A percentile compares a stretch with the other conserved stretches of the same genome.
These are phyloP conservation scores for Sarocladium strictum DNA, from an alignment of 2,329 filamentous ascomycete genomes.

Conservation along the genomic window DNA sequence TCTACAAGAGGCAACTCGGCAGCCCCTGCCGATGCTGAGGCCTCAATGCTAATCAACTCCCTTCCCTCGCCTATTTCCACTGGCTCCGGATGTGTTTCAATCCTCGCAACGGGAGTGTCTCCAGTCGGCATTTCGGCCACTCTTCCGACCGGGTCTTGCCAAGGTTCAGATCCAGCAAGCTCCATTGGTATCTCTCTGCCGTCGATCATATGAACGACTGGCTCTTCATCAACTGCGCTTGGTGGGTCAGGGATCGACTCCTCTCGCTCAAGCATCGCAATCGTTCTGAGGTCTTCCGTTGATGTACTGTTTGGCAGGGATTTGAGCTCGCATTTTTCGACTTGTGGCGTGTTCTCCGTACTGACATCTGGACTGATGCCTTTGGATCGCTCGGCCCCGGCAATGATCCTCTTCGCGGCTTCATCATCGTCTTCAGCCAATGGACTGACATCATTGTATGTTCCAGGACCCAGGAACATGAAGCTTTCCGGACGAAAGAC, in stretches of 20 bases:
- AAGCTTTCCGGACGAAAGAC: conserved; percentile 48
- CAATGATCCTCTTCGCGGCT: conserved; percentile 14
- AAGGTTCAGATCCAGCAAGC: conserved; percentile 20
- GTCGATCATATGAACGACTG: conserved; percentile 27
- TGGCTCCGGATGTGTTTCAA: conserved; percentile 37
- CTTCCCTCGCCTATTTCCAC: conserved; percentile 31
- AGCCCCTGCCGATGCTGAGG: background rate
- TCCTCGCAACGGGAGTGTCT: conserved; percentile 30
- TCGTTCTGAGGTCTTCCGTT: background rate
- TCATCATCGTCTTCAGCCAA: conserved; percentile 33
- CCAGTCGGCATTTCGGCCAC: conserved; percentile 43
- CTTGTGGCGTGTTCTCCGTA: conserved; percentile 21
- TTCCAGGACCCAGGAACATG: conserved; percentile 45
- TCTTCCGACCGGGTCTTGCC: conserved; percentile 30
- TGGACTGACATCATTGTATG: conserved; percentile 40
- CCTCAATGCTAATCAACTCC: background rate
- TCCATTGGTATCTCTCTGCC: conserved; percentile 26
- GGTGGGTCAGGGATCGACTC: background rate
- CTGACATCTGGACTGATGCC: conserved; percentile 24
- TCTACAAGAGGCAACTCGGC: background rate
- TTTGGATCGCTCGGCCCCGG: conserved; percentile 12
- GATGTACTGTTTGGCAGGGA: background rate
- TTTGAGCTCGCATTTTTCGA: conserved; percentile 10
- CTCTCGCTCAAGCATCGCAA: background rate
- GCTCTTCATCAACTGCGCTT: conserved; percentile 7